These are phyloP conservation scores for Dittrichia graveolens DNA, from an alignment of 129 eudicot species.

Conservation along the genomic window DNA sequence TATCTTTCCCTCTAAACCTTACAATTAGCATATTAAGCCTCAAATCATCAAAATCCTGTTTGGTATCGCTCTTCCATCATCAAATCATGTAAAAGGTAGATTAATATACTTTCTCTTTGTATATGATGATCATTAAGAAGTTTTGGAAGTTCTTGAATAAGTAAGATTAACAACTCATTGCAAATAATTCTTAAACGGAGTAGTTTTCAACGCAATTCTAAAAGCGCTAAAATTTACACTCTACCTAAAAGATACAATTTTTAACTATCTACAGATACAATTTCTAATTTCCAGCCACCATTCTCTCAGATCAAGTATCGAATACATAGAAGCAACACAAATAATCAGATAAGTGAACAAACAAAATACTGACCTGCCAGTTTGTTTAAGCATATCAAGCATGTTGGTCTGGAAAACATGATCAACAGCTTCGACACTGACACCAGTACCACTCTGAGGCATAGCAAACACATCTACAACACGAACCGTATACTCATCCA, in stretches of 20 bases:
- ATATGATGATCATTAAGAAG: background rate
- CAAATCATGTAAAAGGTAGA: conserved; percentile 6
- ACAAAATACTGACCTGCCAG: conserved; percentile 61
- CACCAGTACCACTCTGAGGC: conserved; percentile 99
- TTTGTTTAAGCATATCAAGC: conserved; percentile 98
- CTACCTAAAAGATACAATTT: background rate
- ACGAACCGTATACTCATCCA: conserved; percentile 93
- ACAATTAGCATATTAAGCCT: background rate
- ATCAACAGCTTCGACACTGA: conserved; percentile 97
- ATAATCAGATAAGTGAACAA: conserved; percentile 8
- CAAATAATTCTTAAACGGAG: background rate
- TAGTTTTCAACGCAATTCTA: conserved; percentile 1
- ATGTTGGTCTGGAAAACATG: conserved; percentile 96
- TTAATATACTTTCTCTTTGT: background rate
- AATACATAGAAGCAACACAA: background rate
- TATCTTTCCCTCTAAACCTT: conserved; percentile 2
- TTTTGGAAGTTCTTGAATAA: background rate
- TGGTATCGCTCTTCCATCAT: conserved; percentile 10
- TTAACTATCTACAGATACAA: background rate
- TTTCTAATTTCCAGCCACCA: conserved; percentile 8
- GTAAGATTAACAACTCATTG: conserved; percentile 2
- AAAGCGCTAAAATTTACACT: background rate
- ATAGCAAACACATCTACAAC: conserved; percentile 96
- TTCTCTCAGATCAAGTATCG: background rate
- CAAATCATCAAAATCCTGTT: background rate